phyloP scores from a whole-genome alignment of 176 grass and related monocot genomes.

The barley (Hordeum vulgare) region DNA sequence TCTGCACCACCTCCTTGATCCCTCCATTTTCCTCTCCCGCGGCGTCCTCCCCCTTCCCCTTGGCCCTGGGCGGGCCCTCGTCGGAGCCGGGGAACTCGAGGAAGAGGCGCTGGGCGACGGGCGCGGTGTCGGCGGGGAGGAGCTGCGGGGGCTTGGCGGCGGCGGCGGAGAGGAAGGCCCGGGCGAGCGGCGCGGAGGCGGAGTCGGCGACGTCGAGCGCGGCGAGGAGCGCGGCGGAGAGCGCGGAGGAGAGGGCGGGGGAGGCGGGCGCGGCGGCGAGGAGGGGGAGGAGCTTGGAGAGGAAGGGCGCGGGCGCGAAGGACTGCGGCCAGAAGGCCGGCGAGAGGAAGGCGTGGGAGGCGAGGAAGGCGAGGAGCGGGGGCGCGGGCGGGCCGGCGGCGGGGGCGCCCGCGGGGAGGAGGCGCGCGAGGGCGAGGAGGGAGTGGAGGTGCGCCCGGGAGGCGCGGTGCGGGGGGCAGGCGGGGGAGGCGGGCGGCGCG shows the following conservation, averaged over 20 bases:
- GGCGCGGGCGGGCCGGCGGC: constrained; percentile 16
- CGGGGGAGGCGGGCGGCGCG: not conserved
- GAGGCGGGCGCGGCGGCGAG: constrained; percentile 37
- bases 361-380: constrained; percentile 61
- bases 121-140: constrained; percentile 37
- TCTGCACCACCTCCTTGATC: constrained; percentile 44
- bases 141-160: constrained; percentile 54
- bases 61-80: constrained; percentile 45
- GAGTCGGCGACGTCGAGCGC: constrained; percentile 45
- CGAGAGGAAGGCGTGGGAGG: constrained; percentile 43
- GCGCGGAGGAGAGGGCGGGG: constrained; percentile 45
- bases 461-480: constrained; percentile 2
- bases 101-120: constrained; percentile 56
- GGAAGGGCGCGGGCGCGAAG: constrained; percentile 45
- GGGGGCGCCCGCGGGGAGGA: constrained; percentile 46
- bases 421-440: constrained; percentile 71
- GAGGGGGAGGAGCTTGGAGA: constrained; percentile 57
- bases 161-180: constrained; percentile 63
- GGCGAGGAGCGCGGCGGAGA: constrained; percentile 45
- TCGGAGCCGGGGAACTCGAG: constrained; percentile 48
- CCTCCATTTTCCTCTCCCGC: constrained; percentile 39
- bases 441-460: constrained; percentile 85
- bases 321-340: constrained; percentile 71
- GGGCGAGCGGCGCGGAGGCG: constrained; percentile 44
- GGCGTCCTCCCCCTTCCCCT: constrained; percentile 69